Base-by-base conservation (phyloP, 768 basidiomycete genomes). In the Leccinum longicurvipes region DNA sequence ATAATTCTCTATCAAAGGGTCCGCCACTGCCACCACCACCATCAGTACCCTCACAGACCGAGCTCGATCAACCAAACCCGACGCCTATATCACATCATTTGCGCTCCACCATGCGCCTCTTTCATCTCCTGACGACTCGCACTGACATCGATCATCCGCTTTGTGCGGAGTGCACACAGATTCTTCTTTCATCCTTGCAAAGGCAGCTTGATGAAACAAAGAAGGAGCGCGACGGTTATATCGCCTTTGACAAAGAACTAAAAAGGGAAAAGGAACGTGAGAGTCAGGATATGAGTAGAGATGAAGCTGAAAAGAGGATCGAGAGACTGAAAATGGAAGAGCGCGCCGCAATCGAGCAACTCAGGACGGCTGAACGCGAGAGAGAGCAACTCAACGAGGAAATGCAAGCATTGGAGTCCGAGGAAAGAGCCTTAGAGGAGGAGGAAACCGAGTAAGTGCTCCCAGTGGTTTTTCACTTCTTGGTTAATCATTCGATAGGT, bases 111-210 rank as follows among this genome's bases (percentile, higher is more conserved):
- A 79, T 81, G 57, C 83, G 84, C 19, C 77, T 93, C 36, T 87
- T 91, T 68, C 89, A 88, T 68, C 70, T 91, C 28, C 77, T 93
- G 44, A 89, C 90, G 12, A 82, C 85, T 54, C 79, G 85, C 42
- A 85, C 87, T 51, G 87, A 89, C 29, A 82, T 95, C 44, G 92
- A 94, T 68, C 94, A 98, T 68, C 97, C 97, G 6, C 79, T 99
- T 8, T 99, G 97, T 70, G 84, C 89, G 0, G 96, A 98, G 65
- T 99, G 97, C 72, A 92, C 94, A 3, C 86, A 90, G 64, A 80
- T 88, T 47, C 73, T 98, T 31, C 81, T 95, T 28, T 77, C 77
- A 1, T 83, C 83, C 24, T 81, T 98, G 29, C 85, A 89, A 62
- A 80, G 81, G 46, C 86, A 93, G 66, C 77, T 96, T 15, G 93